These are phyloP conservation scores for Botryosphaeria dothidea DNA, from an alignment of 2,329 filamentous ascomycete species.

Conservation along the genomic window DNA sequence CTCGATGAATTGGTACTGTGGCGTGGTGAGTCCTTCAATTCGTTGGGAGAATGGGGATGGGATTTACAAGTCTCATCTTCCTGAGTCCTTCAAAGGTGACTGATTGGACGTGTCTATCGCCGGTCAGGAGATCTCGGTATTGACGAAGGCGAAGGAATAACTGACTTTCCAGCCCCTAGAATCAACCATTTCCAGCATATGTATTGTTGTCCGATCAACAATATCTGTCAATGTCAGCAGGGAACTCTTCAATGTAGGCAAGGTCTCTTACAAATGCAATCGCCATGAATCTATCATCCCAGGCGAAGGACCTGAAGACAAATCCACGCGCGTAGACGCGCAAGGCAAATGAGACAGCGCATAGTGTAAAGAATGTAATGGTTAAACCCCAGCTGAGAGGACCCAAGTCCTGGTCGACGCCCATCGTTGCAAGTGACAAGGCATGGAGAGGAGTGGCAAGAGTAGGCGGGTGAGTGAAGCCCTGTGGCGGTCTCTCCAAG, in stretches of 20 bases:
- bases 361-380: not conserved
- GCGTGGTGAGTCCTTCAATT: not conserved
- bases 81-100: not conserved
- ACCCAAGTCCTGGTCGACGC: not conserved
- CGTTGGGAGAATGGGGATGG: not conserved
- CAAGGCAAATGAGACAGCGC: not conserved
- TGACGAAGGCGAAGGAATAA: not conserved
- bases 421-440: not conserved
- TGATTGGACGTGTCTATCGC: not conserved
- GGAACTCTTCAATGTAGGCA: accelerated
- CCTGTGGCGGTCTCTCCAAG: not conserved
- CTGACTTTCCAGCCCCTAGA: conserved; percentile 1
- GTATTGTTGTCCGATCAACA: not conserved
- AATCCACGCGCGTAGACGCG: conserved; percentile 11
- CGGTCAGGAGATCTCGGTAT: not conserved
- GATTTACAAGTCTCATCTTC: not conserved
- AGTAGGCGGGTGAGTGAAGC: not conserved
- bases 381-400: conserved; percentile 1
- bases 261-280: not conserved
- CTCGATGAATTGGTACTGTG: conserved; percentile 10
- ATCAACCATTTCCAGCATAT: conserved; percentile 3
- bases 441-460: not conserved
- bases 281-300: conserved; percentile 16
- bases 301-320: not conserved
- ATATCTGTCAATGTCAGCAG: not conserved